phyloP scores from a whole-genome alignment of 2,329 filamentous ascomycete species.

The Penicillium brevicompactum region DNA sequence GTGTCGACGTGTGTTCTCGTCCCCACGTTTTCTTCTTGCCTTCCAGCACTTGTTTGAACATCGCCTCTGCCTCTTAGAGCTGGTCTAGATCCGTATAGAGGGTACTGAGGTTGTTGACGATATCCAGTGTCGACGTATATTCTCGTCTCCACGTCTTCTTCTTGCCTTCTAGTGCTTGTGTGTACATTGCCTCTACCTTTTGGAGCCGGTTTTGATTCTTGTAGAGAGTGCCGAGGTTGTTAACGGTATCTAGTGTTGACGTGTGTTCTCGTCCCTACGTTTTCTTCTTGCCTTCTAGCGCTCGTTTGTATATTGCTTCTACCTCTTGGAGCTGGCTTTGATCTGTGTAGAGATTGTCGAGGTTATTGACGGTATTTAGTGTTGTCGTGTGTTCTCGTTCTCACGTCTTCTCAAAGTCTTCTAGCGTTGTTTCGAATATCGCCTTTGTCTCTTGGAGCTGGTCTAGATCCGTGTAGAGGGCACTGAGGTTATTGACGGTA shows the following conservation, averaged over 20 bases:
- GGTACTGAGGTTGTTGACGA: neutral
- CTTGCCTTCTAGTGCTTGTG: neutral
- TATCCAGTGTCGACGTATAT: neutral
- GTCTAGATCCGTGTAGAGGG: neutral
- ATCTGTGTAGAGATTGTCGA: too few species aligned
- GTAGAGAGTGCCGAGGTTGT: neutral
- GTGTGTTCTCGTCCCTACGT: neutral
- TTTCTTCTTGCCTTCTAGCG: too few species aligned
- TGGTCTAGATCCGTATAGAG: neutral
- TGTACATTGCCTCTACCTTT: conserved; percentile 1
- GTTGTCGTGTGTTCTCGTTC: too few species aligned
- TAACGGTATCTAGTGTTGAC: neutral
- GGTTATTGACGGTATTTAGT: too few species aligned
- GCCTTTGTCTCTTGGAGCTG: conserved; percentile 1
- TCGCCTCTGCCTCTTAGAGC: conserved; percentile 1
- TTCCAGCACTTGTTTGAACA: conserved; percentile 1
- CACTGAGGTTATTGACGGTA: neutral
- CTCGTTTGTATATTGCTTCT: too few species aligned
- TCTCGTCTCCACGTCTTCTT: conserved; percentile 1
- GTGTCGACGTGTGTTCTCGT: neutral
- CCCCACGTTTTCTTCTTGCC: conserved; percentile 2
- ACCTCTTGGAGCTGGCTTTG: too few species aligned
- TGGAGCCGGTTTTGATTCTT: neutral
- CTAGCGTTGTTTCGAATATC: conserved; percentile 1
- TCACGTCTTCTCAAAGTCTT: neutral